Percentiles rank a stretch among this genome's conserved stretches.
phyloP scores from a whole-genome alignment of 108 stramenopile genomes.

The Cylindrotheca closterium region DNA sequence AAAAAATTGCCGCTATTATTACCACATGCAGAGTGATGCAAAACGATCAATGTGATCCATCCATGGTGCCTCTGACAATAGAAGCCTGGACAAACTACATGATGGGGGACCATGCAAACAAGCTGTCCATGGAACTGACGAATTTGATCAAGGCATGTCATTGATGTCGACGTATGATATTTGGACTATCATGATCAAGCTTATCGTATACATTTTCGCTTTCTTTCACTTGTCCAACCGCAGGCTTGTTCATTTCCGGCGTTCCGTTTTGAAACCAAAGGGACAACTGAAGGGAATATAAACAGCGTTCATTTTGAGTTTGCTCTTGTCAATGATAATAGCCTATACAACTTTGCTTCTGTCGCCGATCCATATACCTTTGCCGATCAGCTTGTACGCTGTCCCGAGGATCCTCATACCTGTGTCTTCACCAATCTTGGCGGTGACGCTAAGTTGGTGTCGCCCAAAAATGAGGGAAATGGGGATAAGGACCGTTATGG shows the following conservation, averaged over 20 bases:
- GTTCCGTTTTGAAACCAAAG: constrained; percentile 39
- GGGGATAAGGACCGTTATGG: constrained; percentile 30
- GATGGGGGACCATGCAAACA: not conserved
- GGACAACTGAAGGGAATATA: constrained; percentile 10
- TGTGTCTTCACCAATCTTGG: constrained; percentile 61
- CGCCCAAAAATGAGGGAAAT: constrained; percentile 35
- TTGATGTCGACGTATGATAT: not conserved
- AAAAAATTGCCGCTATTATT: no score
- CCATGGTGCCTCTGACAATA: no score
- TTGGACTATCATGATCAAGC: not conserved
- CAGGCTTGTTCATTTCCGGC: constrained; percentile 21
- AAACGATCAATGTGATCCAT: no score
- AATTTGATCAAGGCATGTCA: constrained; percentile 5
- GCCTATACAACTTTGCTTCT: constrained; percentile 45
- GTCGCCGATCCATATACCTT: constrained; percentile 53
- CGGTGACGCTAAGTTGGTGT: constrained; percentile 53
- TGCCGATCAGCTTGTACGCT: constrained; percentile 33
- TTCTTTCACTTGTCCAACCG: not conserved
- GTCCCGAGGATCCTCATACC: not conserved
- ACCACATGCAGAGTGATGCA: no score
- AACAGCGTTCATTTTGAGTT: constrained; percentile 56
- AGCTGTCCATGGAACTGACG: not conserved
- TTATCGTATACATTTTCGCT: constrained; percentile 1
- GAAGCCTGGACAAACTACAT: not conserved
- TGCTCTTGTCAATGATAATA: constrained; percentile 51